Base-by-base conservation (phyloP, 2,329 filamentous ascomycete genomes). In the Aureobasidium musti region DNA sequence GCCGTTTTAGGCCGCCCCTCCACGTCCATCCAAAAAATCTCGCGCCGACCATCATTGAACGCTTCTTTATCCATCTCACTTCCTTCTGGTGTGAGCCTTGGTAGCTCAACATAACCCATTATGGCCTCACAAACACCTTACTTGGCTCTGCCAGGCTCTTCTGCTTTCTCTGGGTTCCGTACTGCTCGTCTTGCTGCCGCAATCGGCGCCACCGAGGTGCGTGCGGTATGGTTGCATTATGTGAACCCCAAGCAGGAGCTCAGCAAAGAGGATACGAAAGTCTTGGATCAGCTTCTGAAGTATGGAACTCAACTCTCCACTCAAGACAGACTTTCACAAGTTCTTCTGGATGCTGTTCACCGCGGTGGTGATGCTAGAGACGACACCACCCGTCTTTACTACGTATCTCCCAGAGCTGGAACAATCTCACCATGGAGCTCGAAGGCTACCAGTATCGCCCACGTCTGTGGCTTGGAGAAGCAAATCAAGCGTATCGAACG, bases 401-500 rank as follows among this genome's bases (percentile, higher is more conserved):
- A 92, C 75, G 84, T 97, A 67, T 87, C 86, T 54, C 94, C 94
- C 23, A 87, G 94, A 71, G 90, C 91, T 21, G 87, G 87, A 73
- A 93, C 87, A 1, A 88, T 96, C 71, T 97, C 93, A 47, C 95
- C 95, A 76, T 99, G 95, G 95, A 97, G 92, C 79, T 97, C 93
- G 66, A 93, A 97, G 78, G 94, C 93, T 33, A 97, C 94, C 54
- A 94, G 88, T 76, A 97, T 98, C 77, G 90, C 94, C 64, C 88
- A 95, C 71, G 94, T 97, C 37, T 98, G 94, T 76, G 93, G 91
- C 30, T 82, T 98, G 68, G 86, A 88, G 72, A 81, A 84, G 49
- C 84, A 90, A 35, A 85, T 89, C 56, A 83, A 89, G 75, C 89
- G 94, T 67, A 91, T 98, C 71, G 95, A 99, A 80, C 87, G 92